A percentile compares a stretch with the other conserved stretches of the same genome.
Conservation (phyloP, 352 stramenopile genomes). For the Phytopythium kandeliae region DNA sequence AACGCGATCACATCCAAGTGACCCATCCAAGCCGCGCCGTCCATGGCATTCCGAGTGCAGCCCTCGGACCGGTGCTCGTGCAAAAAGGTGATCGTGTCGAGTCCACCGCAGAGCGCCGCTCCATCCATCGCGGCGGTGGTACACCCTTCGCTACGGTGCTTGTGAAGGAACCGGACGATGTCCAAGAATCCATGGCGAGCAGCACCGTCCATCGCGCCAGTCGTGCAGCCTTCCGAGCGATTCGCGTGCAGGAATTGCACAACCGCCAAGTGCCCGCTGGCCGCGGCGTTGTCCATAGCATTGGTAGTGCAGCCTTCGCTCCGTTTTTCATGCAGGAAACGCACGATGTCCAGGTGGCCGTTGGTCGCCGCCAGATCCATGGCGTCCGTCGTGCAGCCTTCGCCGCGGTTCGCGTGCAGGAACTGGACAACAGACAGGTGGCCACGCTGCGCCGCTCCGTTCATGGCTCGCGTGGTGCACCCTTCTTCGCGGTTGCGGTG, state of each 20-base stretch:
- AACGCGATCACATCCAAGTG: slow-evolving; percentile 12
- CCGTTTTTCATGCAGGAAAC: slow-evolving; percentile 24
- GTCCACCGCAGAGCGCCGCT: slow-evolving; percentile 19
- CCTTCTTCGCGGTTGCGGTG: slow-evolving; percentile 17
- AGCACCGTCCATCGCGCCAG: slow-evolving; percentile 29
- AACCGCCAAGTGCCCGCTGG: slow-evolving; percentile 19
- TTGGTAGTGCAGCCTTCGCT: slow-evolving; percentile 23
- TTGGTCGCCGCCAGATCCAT: slow-evolving; percentile 28
- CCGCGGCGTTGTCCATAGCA: slow-evolving; percentile 28
- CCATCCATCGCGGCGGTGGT: slow-evolving; percentile 20
- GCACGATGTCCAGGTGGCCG: slow-evolving; percentile 23
- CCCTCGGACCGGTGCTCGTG: slow-evolving; percentile 23
- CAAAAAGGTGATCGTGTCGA: slow-evolving; percentile 27
- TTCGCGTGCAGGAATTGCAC: slow-evolving; percentile 22
- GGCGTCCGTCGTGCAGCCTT: slow-evolving; percentile 22
- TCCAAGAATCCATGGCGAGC: slow-evolving; percentile 22
- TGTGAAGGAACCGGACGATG: slow-evolving; percentile 29
- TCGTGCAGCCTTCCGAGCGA: slow-evolving; percentile 26
- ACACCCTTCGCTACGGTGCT: slow-evolving; percentile 19
- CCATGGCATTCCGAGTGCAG: slow-evolving; percentile 12
- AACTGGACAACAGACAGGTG: slow-evolving; percentile 21
- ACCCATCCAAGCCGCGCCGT: slow-evolving; percentile 5
- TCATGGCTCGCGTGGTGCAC: slow-evolving; percentile 17
- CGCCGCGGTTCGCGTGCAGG: slow-evolving; percentile 15
- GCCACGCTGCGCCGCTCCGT: slow-evolving; percentile 18